Percentiles rank a stretch among this genome's conserved stretches.
These are phyloP conservation scores for Globisporangium spinosum DNA, from an alignment of 352 stramenopile species.

Conservation along the genomic window DNA sequence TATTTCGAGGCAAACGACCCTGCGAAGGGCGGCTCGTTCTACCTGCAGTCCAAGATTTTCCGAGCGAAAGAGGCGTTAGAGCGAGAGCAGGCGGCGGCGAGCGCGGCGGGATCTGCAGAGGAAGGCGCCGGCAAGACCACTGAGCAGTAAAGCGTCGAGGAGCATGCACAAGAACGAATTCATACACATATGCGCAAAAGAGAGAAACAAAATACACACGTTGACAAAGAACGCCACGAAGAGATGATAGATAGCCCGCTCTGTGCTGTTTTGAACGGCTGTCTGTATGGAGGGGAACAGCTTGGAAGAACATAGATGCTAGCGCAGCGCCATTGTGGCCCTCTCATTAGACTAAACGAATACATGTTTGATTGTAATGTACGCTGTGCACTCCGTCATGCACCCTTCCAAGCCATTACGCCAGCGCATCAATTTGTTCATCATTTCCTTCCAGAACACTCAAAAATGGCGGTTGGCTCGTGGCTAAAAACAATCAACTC, in stretches of 20 bases:
- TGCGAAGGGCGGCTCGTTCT: conserved; percentile 89
- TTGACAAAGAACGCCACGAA: neutral
- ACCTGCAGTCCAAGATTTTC: conserved; percentile 92
- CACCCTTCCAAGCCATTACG: neutral
- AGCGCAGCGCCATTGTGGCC: neutral
- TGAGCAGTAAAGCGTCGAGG: conserved; percentile 2
- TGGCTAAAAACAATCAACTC: neutral
- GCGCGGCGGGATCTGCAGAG: conserved; percentile 16
- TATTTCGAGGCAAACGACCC: conserved; percentile 90
- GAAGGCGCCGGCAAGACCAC: conserved; percentile 21
- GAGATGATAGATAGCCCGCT: neutral
- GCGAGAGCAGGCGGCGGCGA: conserved; percentile 17
- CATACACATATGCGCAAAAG: conserved; percentile 9
- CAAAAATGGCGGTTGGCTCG: neutral
- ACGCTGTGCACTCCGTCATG: neutral
- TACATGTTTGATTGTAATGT: conserved; percentile 1
- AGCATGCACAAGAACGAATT: neutral
- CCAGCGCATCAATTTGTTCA: neutral
- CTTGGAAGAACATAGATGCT: neutral
- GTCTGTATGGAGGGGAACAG: neutral
- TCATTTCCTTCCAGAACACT: conserved; percentile 13
- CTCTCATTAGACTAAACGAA: neutral
- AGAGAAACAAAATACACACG: conserved; percentile 5
- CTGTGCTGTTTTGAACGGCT: no score
- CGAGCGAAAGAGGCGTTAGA: conserved; percentile 87